These are phyloP conservation scores for Diaporthe humulicola DNA, from an alignment of 2,329 filamentous ascomycete species.

Conservation along the genomic window DNA sequence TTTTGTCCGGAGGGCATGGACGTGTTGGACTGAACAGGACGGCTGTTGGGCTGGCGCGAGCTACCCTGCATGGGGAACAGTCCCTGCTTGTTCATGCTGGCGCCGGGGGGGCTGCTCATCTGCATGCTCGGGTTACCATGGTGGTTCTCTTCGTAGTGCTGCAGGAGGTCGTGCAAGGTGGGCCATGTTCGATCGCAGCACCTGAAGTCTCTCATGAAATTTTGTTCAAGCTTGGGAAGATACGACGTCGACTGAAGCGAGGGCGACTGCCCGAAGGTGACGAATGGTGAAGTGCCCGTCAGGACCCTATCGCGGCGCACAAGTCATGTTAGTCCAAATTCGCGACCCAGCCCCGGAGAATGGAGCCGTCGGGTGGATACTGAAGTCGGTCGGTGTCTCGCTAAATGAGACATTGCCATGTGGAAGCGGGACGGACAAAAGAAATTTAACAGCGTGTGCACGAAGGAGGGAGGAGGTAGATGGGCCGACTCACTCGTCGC, in stretches of 20 bases:
- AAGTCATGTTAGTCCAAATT: slow-evolving; percentile 46
- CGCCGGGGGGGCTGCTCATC: slow-evolving; percentile 50
- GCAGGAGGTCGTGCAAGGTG: slow-evolving; percentile 92
- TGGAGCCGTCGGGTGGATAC: slow-evolving; percentile 23
- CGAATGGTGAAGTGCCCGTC: slow-evolving; percentile 97
- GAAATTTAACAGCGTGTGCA: slow-evolving; percentile 42
- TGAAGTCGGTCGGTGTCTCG: slow-evolving; percentile 21
- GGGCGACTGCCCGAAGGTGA: slow-evolving; percentile 81
- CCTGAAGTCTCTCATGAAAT: slow-evolving; percentile 97
- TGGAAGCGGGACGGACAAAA: slow-evolving; percentile 35
- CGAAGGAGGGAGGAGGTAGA: slow-evolving; percentile 34
- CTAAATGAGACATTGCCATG: slow-evolving; percentile 40
- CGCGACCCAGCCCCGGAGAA: slow-evolving; percentile 8
- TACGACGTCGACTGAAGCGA: slow-evolving; percentile 98
- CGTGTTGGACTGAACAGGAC: slow-evolving; percentile 35
- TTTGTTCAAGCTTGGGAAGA: slow-evolving; percentile 94
- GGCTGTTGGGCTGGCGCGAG: slow-evolving; percentile 35
- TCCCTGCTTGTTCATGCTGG: slow-evolving; percentile 35
- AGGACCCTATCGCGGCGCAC: slow-evolving; percentile 75
- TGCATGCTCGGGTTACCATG: slow-evolving; percentile 72
- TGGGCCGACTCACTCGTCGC: slow-evolving; percentile 86
- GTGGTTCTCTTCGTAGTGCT: slow-evolving; percentile 97
- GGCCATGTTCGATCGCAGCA: slow-evolving; percentile 93
- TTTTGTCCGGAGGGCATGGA: slow-evolving; percentile 36
- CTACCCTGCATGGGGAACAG: slow-evolving; percentile 34